These are phyloP conservation scores for Pythium dissotocum DNA, from an alignment of 352 stramenopile species.

Conservation along the genomic window DNA sequence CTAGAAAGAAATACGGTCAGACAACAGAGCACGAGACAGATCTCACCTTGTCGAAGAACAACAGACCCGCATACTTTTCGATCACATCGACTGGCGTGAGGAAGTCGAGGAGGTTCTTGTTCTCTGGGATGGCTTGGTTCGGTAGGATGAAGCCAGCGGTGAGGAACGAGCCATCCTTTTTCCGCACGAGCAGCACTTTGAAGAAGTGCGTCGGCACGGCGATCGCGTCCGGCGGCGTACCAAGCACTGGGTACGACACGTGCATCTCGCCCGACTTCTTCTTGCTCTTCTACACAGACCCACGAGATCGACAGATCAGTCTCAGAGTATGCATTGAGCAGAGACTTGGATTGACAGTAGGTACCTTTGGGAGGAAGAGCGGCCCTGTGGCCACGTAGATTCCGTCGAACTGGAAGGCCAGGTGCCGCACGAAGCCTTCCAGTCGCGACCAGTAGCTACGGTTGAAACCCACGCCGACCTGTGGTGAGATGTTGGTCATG, in stretches of 20 bases:
- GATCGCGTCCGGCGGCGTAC: slow-evolving; percentile 84
- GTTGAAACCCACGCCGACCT: slow-evolving; percentile 89
- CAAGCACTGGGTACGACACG: slow-evolving; percentile 79
- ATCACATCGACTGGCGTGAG: slow-evolving; percentile 90
- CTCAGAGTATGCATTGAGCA: no score
- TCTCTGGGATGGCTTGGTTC: slow-evolving; percentile 83
- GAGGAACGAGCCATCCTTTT: slow-evolving; percentile 58
- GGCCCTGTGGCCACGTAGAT: slow-evolving; percentile 93
- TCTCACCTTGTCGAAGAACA: slow-evolving; percentile 92
- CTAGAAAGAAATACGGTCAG: no score
- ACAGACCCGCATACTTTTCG: slow-evolving; percentile 90
- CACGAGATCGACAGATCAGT: neutral
- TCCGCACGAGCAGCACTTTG: slow-evolving; percentile 90
- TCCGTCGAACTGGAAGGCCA: slow-evolving; percentile 73
- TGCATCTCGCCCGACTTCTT: slow-evolving; percentile 56
- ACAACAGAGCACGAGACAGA: no score
- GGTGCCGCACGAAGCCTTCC: slow-evolving; percentile 84
- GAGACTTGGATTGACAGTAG: slow-evolving; percentile 10
- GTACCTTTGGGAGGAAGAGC: slow-evolving; percentile 89
- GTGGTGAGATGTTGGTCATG: slow-evolving; percentile 95
- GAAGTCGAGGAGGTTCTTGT: slow-evolving; percentile 83
- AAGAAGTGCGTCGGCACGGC: slow-evolving; percentile 97
- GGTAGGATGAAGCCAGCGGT: slow-evolving; percentile 93
- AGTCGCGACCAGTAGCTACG: slow-evolving; percentile 86
- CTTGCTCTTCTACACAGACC: slow-evolving; percentile 48